Evolutionary conservation across 176 grass and related monocot species (phyloP).

Genomic region (Oryza glaberrima): DNA sequence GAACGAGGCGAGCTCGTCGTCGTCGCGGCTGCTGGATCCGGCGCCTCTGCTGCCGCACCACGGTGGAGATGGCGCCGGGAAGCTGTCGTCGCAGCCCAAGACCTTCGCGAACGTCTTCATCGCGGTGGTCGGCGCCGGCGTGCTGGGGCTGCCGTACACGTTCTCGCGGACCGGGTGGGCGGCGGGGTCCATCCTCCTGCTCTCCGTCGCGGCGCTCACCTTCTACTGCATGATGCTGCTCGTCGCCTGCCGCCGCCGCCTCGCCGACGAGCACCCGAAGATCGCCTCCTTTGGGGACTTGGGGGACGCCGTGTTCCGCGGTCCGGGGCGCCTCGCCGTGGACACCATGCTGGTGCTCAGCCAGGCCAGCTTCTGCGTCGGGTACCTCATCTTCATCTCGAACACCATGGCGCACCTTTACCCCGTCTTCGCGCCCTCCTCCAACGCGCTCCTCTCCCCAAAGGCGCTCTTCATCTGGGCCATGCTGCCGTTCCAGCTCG

Average conservation of each 20-base stretch:
- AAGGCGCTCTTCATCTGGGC: conserved; percentile 80
- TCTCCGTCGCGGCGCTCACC: conserved; percentile 65
- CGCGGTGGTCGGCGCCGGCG: conserved; percentile 93
- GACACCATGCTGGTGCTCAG: conserved; percentile 94
- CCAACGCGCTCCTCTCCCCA: conserved; percentile 56
- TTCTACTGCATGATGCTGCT: conserved; percentile 99
- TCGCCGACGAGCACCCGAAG: conserved; percentile 62
- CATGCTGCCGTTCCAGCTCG: conserved; percentile 94
- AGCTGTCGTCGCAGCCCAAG: conserved; percentile 87
- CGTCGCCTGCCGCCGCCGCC: conserved; percentile 70
- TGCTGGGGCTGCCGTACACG: conserved; percentile 93
- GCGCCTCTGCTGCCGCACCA: conserved; percentile 71
- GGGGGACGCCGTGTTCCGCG: conserved; percentile 62
- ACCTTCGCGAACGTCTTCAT: conserved; percentile 99
- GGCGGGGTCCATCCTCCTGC: conserved; percentile 66
- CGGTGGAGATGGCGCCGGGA: neutral
- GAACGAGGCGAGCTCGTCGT: conserved; percentile 67
- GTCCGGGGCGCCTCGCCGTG: conserved; percentile 62
- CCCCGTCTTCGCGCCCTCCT: conserved; percentile 42
- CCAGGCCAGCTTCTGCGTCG: conserved; percentile 84
- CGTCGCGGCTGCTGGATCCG: conserved; percentile 42
- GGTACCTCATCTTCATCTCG: conserved; percentile 93
- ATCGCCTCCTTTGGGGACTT: conserved; percentile 87
- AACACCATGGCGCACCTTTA: conserved; percentile 77
- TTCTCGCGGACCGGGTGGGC: conserved; percentile 92